These are phyloP conservation scores for Magnaporthiopsis rhizophila DNA, from an alignment of 2,329 filamentous ascomycete species.

Conservation along the genomic window DNA sequence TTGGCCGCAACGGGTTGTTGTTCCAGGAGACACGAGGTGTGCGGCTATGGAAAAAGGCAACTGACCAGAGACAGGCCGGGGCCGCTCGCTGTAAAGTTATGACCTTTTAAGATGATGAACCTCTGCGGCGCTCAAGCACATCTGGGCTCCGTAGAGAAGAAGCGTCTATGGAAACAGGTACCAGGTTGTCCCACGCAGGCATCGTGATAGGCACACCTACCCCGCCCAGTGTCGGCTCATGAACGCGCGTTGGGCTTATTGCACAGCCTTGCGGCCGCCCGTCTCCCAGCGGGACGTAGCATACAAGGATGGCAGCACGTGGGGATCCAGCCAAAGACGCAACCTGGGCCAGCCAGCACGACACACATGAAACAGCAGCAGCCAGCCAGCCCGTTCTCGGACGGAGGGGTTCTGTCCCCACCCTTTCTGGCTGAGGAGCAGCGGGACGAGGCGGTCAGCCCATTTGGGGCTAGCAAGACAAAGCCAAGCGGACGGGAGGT, in stretches of 20 bases:
- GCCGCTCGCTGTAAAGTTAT: not conserved
- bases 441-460: slow-evolving; percentile 5
- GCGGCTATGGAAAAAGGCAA: not conserved
- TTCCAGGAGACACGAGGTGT: not conserved
- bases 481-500: not conserved
- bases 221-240: not conserved
- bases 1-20: not conserved
- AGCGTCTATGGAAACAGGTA: not conserved
- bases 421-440: not conserved
- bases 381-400: not conserved
- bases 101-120: not conserved
- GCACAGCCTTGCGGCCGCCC: not conserved
- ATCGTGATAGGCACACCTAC: too few species aligned
- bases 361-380: not conserved
- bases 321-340: not conserved
- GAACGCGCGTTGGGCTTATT: not conserved
- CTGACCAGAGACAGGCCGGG: not conserved
- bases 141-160: not conserved
- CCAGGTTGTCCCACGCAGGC: not conserved
- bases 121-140: not conserved
- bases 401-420: not conserved
- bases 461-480: not conserved
- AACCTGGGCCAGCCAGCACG: not conserved
- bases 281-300: not conserved
- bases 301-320: not conserved